Conservation (phyloP, 129 eudicot species). For the Saposhnikovia divaricata region DNA sequence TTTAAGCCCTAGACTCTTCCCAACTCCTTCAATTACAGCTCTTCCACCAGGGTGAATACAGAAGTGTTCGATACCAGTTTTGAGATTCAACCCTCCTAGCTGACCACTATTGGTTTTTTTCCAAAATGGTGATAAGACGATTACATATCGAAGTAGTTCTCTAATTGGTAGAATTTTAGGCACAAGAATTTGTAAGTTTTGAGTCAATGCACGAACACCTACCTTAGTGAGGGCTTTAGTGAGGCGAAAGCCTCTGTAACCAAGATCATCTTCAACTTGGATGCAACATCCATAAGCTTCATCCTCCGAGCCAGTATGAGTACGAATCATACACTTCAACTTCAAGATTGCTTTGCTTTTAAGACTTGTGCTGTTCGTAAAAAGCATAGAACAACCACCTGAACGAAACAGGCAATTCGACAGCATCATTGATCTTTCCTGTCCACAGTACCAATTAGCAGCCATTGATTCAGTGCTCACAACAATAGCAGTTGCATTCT, state of each 20-base stretch:
- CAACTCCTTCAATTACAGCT: constrained; percentile 59
- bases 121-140: neutral
- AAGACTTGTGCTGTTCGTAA: constrained; percentile 28
- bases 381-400: constrained; percentile 54
- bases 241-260: constrained; percentile 37
- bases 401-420: constrained; percentile 49
- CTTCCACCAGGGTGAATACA: constrained; percentile 84
- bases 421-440: constrained; percentile 50
- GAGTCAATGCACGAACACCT: constrained; percentile 30
- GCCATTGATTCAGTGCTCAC: constrained; percentile 58
- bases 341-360: constrained; percentile 28
- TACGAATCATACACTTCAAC: constrained; percentile 38
- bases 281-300: constrained; percentile 47
- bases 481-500: constrained; percentile 36
- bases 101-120: neutral
- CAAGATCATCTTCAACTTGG: constrained; percentile 39
- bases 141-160: constrained; percentile 34
- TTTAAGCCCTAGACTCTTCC: constrained; percentile 32
- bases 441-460: constrained; percentile 48
- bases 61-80: constrained; percentile 50
- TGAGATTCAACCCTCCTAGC: constrained; percentile 32
- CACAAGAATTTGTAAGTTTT: constrained; percentile 32
- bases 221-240: constrained; percentile 36
- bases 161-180: constrained; percentile 40
- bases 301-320: constrained; percentile 39